A percentile compares a stretch with the other conserved stretches of the same genome.
phyloP scores from a whole-genome alignment of 75 land plant genomes.

The Pinus taeda region DNA sequence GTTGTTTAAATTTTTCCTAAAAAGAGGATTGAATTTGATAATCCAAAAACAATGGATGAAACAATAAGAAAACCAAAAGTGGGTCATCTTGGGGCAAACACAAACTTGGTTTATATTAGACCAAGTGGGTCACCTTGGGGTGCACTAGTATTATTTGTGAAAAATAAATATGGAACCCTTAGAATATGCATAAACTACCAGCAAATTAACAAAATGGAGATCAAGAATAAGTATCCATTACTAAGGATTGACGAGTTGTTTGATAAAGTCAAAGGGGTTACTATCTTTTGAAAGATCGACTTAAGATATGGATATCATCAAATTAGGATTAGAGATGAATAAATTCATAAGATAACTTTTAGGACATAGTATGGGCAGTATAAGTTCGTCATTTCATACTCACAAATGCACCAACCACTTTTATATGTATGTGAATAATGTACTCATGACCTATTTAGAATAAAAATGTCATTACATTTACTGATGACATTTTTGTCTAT shows the following conservation, averaged over 20 bases:
- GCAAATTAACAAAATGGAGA: background rate
- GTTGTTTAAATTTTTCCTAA: no score
- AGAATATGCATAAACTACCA: slow-evolving; percentile 6
- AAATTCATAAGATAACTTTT: slow-evolving; percentile 10
- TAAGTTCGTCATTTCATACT: slow-evolving; percentile 6
- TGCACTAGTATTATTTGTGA: slow-evolving; percentile 3
- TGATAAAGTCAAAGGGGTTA: background rate
- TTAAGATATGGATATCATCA: slow-evolving; percentile 10
- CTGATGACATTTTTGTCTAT: slow-evolving; percentile 11
- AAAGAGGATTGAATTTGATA: no score
- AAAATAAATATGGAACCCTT: slow-evolving; percentile 13
- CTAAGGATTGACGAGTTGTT: slow-evolving; percentile 10
- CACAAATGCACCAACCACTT: slow-evolving; percentile 13
- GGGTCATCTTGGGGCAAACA: no score
- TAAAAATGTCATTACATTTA: slow-evolving; percentile 8
- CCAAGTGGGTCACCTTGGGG: slow-evolving; percentile 15
- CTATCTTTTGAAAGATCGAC: background rate
- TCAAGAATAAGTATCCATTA: slow-evolving; percentile 4
- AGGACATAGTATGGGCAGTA: slow-evolving; percentile 7
- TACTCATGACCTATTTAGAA: background rate
- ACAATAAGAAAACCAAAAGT: no score
- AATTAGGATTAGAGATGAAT: background rate
- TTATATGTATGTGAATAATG: slow-evolving; percentile 5
- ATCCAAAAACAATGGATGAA: no score
- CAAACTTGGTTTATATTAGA: background rate